These are phyloP conservation scores for Papiliotrema laurentii DNA, from an alignment of 1,284 basidiomycete genomes.

Conservation along the genomic window DNA sequence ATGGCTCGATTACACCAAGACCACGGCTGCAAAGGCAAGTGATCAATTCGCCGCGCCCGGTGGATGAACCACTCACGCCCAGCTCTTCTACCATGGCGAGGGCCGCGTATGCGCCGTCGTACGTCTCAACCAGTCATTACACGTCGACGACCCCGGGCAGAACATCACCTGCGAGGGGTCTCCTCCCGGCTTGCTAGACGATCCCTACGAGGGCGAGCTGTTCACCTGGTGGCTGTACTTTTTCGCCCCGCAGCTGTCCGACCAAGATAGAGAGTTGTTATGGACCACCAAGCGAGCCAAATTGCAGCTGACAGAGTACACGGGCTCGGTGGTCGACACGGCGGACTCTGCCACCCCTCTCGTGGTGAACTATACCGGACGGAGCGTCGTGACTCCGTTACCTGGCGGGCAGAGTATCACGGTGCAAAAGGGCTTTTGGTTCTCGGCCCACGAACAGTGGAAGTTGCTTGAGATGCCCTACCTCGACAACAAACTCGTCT, in stretches of 20 bases:
- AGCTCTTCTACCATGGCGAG: conserved; percentile 5
- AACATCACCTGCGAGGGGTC: neutral
- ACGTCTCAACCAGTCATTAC: conserved; percentile 1
- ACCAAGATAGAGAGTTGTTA: neutral
- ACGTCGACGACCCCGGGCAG: neutral
- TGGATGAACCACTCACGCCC: neutral
- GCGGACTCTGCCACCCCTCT: neutral
- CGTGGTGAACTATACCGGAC: neutral
- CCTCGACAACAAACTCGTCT: neutral
- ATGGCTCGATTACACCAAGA: conserved; percentile 2
- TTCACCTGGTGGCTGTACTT: conserved; percentile 6
- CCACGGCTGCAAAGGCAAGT: neutral
- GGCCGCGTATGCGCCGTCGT: conserved; percentile 4
- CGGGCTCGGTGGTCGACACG: neutral
- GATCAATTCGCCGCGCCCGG: no score
- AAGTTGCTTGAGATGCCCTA: conserved; percentile 9
- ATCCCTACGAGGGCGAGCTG: conserved; percentile 7
- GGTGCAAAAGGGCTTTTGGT: conserved; percentile 7
- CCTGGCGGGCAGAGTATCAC: conserved; percentile 2
- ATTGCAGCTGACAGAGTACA: neutral
- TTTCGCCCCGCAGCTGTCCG: neutral
- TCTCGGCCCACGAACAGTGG: conserved; percentile 7
- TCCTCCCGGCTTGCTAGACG: neutral
- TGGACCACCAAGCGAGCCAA: neutral
- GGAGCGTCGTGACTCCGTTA: neutral